Evolutionary conservation across 2,329 filamentous ascomycete genomes (phyloP), one percentile per base, ranked within the genome.

Genomic region (Fusarium pseudograminearum): DNA sequence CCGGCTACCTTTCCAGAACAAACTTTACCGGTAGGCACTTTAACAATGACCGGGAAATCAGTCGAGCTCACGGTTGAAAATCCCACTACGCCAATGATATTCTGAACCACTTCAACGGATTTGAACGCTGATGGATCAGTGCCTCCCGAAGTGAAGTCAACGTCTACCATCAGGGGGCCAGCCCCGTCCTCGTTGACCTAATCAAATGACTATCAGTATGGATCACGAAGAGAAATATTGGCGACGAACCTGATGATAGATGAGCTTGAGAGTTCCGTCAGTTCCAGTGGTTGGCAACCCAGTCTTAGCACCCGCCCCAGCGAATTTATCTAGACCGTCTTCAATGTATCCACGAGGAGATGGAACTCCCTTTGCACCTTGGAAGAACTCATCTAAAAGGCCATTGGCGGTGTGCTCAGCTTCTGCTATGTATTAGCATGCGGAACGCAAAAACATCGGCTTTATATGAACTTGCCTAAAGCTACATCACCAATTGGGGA

Each of bases 241-340:
- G 3, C 2, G 5, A 60, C 57, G 34, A 60, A 60, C 57, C 52
- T 60, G 57, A 28, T 60, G 57, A 40, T 60, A 60, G 9, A 60
- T 60, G 15, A 60, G 14, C 41, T 60, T 60, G 5, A 60, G 34
- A 36, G 57, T 60, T 36, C 57, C 57, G 12, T 60, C 52, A 8
- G 42, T 18, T 34, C n/a, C 57, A 14, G 22, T 34, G 9, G 57
- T 60, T 24, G 57, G 57, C 15, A 57, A 7, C 8, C 52, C 52
- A 3, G 28, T 4, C n/a, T 48, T 48, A 2, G 28, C 30, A 16
- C 57, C 57, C 18, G 14, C 28, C n/a, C 57, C 57, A 7, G 57
- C 30, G 18, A 5, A 48, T 16, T 57, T 60, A n/a, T 42, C 6
- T 7, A 57, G 2, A 9, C 52, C 42, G 15, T 60, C 52, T 42